These are phyloP conservation scores for Moniliella sp. DNA, from an alignment of 1,284 basidiomycete species.

Conservation along the genomic window DNA sequence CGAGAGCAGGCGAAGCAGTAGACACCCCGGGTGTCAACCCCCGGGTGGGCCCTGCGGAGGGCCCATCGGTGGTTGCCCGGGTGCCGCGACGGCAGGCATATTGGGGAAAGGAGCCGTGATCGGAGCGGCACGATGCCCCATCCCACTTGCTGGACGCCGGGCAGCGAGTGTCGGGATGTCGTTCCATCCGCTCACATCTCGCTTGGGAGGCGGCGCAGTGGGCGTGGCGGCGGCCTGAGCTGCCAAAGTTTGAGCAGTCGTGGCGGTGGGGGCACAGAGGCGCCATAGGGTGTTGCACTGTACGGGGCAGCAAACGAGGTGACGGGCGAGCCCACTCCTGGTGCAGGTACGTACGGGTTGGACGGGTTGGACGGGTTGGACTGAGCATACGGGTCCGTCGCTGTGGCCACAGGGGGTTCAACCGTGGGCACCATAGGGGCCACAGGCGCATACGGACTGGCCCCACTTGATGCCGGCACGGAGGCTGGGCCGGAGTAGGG, in stretches of 20 bases:
- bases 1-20: constrained; percentile 5
- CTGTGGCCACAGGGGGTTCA: too few species aligned
- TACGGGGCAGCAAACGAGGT: constrained; percentile 2
- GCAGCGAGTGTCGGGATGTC: constrained; percentile 48
- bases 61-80: constrained; percentile 5
- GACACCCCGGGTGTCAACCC: constrained; percentile 12
- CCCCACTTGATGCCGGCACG: too few species aligned
- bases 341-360: neutral
- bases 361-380: too few species aligned
- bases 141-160: constrained; percentile 27
- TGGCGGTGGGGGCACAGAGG: constrained; percentile 34
- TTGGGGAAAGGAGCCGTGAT: constrained; percentile 80
- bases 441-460: too few species aligned
- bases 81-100: constrained; percentile 28
- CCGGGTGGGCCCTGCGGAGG: constrained; percentile 21
- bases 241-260: neutral
- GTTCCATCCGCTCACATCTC: constrained; percentile 66
- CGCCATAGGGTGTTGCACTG: constrained; percentile 13
- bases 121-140: constrained; percentile 13
- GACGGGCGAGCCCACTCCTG: neutral
- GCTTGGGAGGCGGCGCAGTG: constrained; percentile 39
- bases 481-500: too few species aligned
- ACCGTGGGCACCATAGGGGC: too few species aligned
- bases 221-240: constrained; percentile 6
- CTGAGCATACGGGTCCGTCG: too few species aligned